Base-by-base conservation (phyloP, 2,329 filamentous ascomycete genomes). In the Ophiocordyceps australis region DNA sequence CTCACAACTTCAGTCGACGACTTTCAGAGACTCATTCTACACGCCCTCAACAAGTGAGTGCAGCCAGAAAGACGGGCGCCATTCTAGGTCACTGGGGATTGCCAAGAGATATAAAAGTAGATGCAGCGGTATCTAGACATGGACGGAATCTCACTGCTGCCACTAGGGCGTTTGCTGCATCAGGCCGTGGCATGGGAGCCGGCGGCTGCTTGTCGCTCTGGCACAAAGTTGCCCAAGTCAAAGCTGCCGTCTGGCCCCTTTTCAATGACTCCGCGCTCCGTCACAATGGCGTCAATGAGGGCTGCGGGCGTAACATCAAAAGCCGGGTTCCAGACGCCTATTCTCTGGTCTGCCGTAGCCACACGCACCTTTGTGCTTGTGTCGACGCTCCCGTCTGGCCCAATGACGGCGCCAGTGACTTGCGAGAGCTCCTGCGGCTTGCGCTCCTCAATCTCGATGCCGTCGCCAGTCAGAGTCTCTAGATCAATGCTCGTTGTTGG, bases 401-500 rank as follows among this genome's bases (percentile, higher is more conserved):
- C 55, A 11, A 79, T 68, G 10, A 77, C 59, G 2, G 81, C 80
- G 3, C 86, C 86, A 30, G 70, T 81, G 36, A 93, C 68, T 41
- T 79, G 73, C 0, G 82, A 92, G 30, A 98, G 65, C 55, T 98
- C 89, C 35, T 74, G 70, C 12, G 65, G 55, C 30, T 76, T 73
- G 25, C 89, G 70, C 57, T 95, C 74, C 52, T 98, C 89, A 35
- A 98, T 95, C 38, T 77, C 67, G 46, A 98, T 95, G 14, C 75
- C 72, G 4, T 62, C 57, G 1, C 89, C 89, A 2, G 70, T 76
- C 35, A 66, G 62, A 3, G 86, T 95, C 28, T 67, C 59, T 17
- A 93, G 57, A 43, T 98, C 89, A 38, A 98, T 89, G 29, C 82
- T 93, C 3, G 89, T 98, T 6, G 85, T 79, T 0, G 89, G 89